Percentiles rank a stretch among this genome's conserved stretches.
Evolutionary conservation across 805 yeast genomes (phyloP).

Genomic region (Yamadazyma phyllophila): DNA sequence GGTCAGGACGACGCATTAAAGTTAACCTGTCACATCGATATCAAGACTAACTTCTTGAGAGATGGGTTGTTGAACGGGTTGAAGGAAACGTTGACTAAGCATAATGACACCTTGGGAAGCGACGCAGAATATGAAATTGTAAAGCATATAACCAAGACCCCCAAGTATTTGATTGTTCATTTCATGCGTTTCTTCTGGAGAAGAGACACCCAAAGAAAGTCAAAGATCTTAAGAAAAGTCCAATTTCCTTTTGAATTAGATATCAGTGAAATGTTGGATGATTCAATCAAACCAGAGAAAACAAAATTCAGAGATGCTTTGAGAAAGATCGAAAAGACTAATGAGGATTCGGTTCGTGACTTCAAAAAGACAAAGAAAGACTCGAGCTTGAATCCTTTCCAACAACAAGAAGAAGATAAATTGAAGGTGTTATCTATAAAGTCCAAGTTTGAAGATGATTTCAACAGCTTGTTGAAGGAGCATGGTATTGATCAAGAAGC

Average conservation of each 20-base stretch:
- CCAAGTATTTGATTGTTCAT: slow-evolving; percentile 84
- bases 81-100: slow-evolving; percentile 74
- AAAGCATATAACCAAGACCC: slow-evolving; percentile 68
- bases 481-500: slow-evolving; percentile 18
- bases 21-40: slow-evolving; percentile 84
- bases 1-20: slow-evolving; percentile 57
- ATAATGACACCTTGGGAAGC: slow-evolving; percentile 63
- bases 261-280: slow-evolving; percentile 79
- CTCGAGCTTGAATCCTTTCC: slow-evolving; percentile 43
- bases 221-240: slow-evolving; percentile 91
- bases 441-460: slow-evolving; percentile 51
- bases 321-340: slow-evolving; percentile 71
- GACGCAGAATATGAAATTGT: slow-evolving; percentile 68
- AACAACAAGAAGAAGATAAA: slow-evolving; percentile 54
- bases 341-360: slow-evolving; percentile 68
- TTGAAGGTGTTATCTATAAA: slow-evolving; percentile 47
- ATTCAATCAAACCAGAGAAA: slow-evolving; percentile 65
- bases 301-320: slow-evolving; percentile 73
- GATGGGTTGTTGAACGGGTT: slow-evolving; percentile 79
- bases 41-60: slow-evolving; percentile 80
- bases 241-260: slow-evolving; percentile 94
- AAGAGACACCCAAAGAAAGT: slow-evolving; percentile 83
- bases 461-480: slow-evolving; percentile 42
- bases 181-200: slow-evolving; percentile 97
- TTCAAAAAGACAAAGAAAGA: slow-evolving; percentile 56